A percentile compares a stretch with the other conserved stretches of the same genome.
Evolutionary conservation across 176 grass and related monocot species (phyloP).

Genomic region (Sorghum bicolor): DNA sequence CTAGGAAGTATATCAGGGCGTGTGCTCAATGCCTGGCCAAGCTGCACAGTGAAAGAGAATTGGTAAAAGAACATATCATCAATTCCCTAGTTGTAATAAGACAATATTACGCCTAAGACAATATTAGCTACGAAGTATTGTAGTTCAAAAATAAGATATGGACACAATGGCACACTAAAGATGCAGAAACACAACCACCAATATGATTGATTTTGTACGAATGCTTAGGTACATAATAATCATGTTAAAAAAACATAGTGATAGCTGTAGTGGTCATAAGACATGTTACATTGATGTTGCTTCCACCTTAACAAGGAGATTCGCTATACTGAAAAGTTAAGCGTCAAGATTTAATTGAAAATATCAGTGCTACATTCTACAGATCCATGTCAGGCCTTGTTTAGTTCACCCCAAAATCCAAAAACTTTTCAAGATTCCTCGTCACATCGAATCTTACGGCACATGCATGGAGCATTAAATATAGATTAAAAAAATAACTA

Average conservation of each 20-base stretch:
- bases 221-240: neutral
- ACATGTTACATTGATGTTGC: neutral
- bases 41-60: slow-evolving; percentile 39
- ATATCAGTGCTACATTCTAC: neutral
- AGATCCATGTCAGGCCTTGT: neutral
- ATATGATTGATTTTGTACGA: neutral
- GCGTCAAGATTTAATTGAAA: neutral
- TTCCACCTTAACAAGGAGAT: neutral
- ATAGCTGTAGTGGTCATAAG: neutral
- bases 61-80: neutral
- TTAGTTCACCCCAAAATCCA: too few species aligned
- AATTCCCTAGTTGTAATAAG: neutral
- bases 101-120: slow-evolving; percentile 9
- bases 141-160: slow-evolving; percentile 10
- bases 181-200: neutral
- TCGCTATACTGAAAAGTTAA: neutral
- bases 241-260: neutral
- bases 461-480: too few species aligned
- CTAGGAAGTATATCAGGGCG: slow-evolving; percentile 79
- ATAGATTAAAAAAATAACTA: too few species aligned
- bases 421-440: too few species aligned
- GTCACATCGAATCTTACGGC: too few species aligned
- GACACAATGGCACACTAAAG: neutral
- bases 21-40: slow-evolving; percentile 96
- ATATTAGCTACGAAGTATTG: neutral